Percentiles rank a stretch among this genome's conserved stretches.
Evolutionary conservation across 1,284 basidiomycete species (phyloP).

Genomic region (Schizopora paradoxa): DNA sequence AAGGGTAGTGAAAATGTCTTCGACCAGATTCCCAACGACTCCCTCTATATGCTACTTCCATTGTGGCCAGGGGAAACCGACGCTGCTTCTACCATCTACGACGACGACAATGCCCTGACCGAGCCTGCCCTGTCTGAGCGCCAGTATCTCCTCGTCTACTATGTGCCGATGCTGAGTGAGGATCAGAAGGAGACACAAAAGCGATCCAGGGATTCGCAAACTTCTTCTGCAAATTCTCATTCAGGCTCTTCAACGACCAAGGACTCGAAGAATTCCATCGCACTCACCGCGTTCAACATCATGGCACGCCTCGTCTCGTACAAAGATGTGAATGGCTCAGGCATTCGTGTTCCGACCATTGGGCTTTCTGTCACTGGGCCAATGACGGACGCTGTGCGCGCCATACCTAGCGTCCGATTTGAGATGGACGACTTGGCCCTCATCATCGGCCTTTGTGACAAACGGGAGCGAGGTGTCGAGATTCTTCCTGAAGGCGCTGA

Average conservation of each 20-base stretch:
- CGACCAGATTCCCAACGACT: slow-evolving; percentile 56
- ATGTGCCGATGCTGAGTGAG: slow-evolving; percentile 42
- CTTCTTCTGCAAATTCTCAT: slow-evolving; percentile 33
- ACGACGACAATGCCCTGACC: slow-evolving; percentile 34
- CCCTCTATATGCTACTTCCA: slow-evolving; percentile 75
- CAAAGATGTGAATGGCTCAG: slow-evolving; percentile 60
- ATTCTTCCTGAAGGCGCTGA: slow-evolving; percentile 65
- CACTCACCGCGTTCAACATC: slow-evolving; percentile 57
- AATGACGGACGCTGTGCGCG: slow-evolving; percentile 50
- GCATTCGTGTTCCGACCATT: slow-evolving; percentile 64
- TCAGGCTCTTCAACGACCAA: slow-evolving; percentile 16
- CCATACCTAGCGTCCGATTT: slow-evolving; percentile 31
- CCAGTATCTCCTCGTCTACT: slow-evolving; percentile 70
- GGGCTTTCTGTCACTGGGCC: slow-evolving; percentile 62
- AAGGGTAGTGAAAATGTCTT: slow-evolving; percentile 43
- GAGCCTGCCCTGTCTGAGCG: slow-evolving; percentile 61
- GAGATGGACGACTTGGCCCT: slow-evolving; percentile 28
- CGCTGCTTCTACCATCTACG: slow-evolving; percentile 28
- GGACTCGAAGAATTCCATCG: slow-evolving; percentile 39
- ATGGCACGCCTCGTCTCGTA: slow-evolving; percentile 64
- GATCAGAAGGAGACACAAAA: slow-evolving; percentile 32
- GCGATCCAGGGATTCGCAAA: slow-evolving; percentile 30
- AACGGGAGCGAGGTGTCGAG: slow-evolving; percentile 58
- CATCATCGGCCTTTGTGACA: slow-evolving; percentile 58
- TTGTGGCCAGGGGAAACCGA: slow-evolving; percentile 74